These are phyloP conservation scores for Asterochloris sp. DNA, from an alignment of 139 green algal genomes.

Conservation along the genomic window DNA sequence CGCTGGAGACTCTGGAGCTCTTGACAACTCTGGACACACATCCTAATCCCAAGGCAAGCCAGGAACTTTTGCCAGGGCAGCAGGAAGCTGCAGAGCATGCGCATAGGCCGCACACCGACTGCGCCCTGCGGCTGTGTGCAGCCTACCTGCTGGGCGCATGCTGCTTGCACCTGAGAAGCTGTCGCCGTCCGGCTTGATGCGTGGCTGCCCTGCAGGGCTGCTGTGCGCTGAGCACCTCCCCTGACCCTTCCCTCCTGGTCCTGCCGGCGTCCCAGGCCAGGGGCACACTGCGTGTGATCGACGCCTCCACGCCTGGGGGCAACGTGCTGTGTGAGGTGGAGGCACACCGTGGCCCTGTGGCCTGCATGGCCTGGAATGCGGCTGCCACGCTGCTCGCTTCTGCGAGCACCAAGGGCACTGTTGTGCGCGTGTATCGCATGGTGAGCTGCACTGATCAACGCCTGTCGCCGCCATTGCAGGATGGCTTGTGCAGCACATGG, in stretches of 20 bases:
- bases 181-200: not conserved
- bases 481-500: not conserved
- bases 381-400: constrained; percentile 66
- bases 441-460: not conserved
- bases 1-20: constrained; percentile 50
- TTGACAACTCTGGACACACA: constrained; percentile 49
- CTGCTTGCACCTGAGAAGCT: not conserved
- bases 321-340: constrained; percentile 67
- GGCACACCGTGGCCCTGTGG: constrained; percentile 67
- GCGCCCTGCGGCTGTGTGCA: not conserved
- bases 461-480: constrained; percentile 18
- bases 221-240: constrained; percentile 52
- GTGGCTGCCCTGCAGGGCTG: constrained; percentile 30
- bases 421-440: constrained; percentile 69
- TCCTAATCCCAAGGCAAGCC: constrained; percentile 27
- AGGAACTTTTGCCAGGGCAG: too few relatives aligned
- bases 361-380: constrained; percentile 35
- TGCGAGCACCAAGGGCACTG: constrained; percentile 71
- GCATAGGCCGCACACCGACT: not conserved
- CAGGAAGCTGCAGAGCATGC: not conserved
- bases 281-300: constrained; percentile 56
- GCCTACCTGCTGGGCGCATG: too few relatives aligned
- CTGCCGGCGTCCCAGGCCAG: constrained; percentile 46
- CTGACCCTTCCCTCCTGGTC: constrained; percentile 57
- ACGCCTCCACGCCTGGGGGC: constrained; percentile 41